These are phyloP conservation scores for Aspergillus ibericus DNA, from an alignment of 2,329 filamentous ascomycete species.

Conservation along the genomic window DNA sequence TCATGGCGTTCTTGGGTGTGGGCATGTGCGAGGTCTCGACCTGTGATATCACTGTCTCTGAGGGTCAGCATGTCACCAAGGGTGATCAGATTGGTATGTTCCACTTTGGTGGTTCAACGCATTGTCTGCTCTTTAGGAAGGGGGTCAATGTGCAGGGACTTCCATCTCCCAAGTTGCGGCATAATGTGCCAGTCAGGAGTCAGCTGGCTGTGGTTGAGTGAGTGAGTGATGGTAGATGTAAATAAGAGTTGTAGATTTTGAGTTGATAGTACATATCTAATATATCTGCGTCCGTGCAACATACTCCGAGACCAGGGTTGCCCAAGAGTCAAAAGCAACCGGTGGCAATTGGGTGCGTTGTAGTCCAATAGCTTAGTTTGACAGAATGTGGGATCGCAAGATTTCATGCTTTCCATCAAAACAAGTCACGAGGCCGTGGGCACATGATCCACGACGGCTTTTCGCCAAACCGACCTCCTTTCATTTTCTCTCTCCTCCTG, in stretches of 20 bases:
- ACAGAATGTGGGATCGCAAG: too few relatives aligned
- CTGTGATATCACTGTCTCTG: constrained; percentile 68
- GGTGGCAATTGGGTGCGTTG: too few relatives aligned
- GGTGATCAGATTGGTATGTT: constrained; percentile 76
- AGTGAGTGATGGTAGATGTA: not conserved
- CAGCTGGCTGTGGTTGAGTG: constrained; percentile 19
- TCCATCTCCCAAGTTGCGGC: constrained; percentile 23
- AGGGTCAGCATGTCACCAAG: constrained; percentile 66
- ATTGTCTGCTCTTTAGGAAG: constrained; percentile 64
- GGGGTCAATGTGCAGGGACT: constrained; percentile 31
- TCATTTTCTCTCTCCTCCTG: not conserved
- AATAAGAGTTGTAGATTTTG: not conserved
- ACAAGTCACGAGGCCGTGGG: too few relatives aligned
- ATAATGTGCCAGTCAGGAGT: constrained; percentile 31
- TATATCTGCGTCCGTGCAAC: too few relatives aligned
- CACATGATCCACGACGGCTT: too few relatives aligned
- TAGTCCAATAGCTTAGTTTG: too few relatives aligned
- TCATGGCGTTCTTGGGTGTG: constrained; percentile 69
- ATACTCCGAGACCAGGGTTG: too few relatives aligned
- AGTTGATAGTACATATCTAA: too few relatives aligned
- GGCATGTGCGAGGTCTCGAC: constrained; percentile 77
- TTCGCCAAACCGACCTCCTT: too few relatives aligned
- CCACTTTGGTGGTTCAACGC: constrained; percentile 73
- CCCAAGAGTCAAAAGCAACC: too few relatives aligned
- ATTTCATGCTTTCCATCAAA: too few relatives aligned